Conservation (phyloP, 1,284 basidiomycete genomes). For the Neonothopanus nambi region DNA sequence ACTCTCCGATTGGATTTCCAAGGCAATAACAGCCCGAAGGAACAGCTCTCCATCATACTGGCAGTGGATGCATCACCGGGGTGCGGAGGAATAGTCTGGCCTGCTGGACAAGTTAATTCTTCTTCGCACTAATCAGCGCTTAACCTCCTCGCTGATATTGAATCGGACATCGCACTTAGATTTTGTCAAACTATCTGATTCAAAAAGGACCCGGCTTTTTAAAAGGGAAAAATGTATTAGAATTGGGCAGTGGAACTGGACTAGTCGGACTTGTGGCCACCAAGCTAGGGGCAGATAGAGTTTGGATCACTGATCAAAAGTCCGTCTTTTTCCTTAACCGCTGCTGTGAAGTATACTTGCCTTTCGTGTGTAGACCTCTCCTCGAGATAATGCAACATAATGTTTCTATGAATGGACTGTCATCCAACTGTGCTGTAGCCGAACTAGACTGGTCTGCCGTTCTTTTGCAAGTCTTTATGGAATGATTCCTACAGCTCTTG, state of each 20-base stretch:
- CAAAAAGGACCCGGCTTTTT: conserved; percentile 53
- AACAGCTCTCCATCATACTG: conserved; percentile 46
- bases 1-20: conserved; percentile 47
- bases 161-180: conserved; percentile 42
- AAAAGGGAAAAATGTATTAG: conserved; percentile 62
- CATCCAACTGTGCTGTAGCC: conserved; percentile 51
- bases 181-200: conserved; percentile 73
- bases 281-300: conserved; percentile 56
- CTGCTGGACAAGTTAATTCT: conserved; percentile 78
- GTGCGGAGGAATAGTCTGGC: conserved; percentile 92
- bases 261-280: conserved; percentile 86
- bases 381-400: conserved; percentile 77
- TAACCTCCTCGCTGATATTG: conserved; percentile 8
- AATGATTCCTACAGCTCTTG: conserved; percentile 8
- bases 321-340: conserved; percentile 43
- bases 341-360: conserved; percentile 14
- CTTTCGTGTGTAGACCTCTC: conserved; percentile 53
- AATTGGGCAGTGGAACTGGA: conserved; percentile 90
- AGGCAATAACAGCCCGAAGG: conserved; percentile 18
- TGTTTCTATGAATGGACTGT: conserved; percentile 61
- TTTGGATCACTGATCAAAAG: conserved; percentile 90
- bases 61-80: conserved; percentile 79
- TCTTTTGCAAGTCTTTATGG: background rate
- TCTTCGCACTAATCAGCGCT: background rate
- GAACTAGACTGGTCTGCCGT: conserved; percentile 77